Conservation (phyloP, 768 basidiomycete genomes). For the Nidularia sp. region DNA sequence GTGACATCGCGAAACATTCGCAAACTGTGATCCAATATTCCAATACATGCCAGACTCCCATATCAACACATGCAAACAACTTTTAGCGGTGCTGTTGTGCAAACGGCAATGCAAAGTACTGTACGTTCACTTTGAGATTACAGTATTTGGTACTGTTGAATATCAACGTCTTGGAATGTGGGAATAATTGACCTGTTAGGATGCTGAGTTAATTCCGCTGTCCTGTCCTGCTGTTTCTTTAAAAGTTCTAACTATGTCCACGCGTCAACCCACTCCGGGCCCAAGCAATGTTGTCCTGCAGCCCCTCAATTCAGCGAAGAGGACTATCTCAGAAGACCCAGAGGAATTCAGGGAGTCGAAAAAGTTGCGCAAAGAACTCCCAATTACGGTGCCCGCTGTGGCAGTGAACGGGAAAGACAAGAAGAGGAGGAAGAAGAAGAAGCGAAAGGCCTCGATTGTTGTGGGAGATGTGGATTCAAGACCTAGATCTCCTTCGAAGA, state of each 20-base stretch:
- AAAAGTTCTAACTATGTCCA: constrained; percentile 8
- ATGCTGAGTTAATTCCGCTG: no score
- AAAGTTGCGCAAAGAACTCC: constrained; percentile 21
- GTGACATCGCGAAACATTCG: no score
- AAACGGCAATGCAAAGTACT: no score
- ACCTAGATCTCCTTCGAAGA: constrained; percentile 3
- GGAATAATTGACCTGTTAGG: no score
- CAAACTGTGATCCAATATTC: no score
- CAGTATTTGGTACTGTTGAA: no score
- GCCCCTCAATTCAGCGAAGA: constrained; percentile 25
- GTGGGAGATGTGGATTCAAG: constrained; percentile 8
- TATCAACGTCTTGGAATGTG: no score
- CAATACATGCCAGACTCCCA: no score
- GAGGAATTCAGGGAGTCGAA: constrained; percentile 22
- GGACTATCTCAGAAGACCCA: constrained; percentile 21
- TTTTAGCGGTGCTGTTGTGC: no score
- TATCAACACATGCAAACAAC: no score
- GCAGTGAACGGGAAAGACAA: constrained; percentile 25
- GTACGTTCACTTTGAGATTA: no score
- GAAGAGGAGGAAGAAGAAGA: constrained; percentile 32
- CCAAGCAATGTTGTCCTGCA: constrained; percentile 17
- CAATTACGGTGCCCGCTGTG: neutral
- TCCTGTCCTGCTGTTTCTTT: no score
- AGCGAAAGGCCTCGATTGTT: constrained; percentile 29
- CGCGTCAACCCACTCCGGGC: constrained; percentile 31